These are phyloP conservation scores for Wickerhamomyces bisporus DNA, from an alignment of 805 yeast genomes.

Conservation along the genomic window DNA sequence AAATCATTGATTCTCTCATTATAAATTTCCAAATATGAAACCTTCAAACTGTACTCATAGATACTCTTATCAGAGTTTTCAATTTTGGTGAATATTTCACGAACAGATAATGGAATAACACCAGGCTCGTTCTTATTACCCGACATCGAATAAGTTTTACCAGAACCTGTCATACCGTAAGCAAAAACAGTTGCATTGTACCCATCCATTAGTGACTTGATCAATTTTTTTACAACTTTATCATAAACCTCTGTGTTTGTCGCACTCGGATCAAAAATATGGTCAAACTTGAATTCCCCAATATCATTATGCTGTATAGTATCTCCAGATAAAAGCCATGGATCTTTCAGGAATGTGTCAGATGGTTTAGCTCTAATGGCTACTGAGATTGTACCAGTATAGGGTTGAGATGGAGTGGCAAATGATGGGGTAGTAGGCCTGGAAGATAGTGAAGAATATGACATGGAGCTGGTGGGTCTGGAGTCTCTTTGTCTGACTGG, in stretches of 20 bases:
- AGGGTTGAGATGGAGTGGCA: constrained; percentile 25
- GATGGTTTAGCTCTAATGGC: constrained; percentile 74
- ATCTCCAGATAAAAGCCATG: constrained; percentile 25
- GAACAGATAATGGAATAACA: constrained; percentile 72
- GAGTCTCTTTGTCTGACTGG: constrained; percentile 18
- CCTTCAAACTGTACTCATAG: constrained; percentile 40
- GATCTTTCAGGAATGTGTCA: constrained; percentile 25
- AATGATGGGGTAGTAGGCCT: constrained; percentile 23
- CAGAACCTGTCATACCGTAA: constrained; percentile 96
- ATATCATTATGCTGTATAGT: constrained; percentile 50
- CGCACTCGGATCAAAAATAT: constrained; percentile 58
- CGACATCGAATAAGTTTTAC: constrained; percentile 94
- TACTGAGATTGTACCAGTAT: constrained; percentile 70
- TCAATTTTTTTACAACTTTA: constrained; percentile 47
- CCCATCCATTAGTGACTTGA: constrained; percentile 57
- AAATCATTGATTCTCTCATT: constrained; percentile 87
- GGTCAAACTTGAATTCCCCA: constrained; percentile 70
- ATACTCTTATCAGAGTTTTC: constrained; percentile 19
- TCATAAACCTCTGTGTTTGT: constrained; percentile 60
- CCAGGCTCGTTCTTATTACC: constrained; percentile 55
- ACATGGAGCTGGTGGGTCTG: constrained; percentile 10
- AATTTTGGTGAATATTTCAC: constrained; percentile 49
- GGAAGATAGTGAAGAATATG: constrained; percentile 9
- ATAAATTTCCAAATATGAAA: constrained; percentile 86
- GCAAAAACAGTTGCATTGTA: constrained; percentile 89